Conservation (phyloP, 2,329 filamentous ascomycete species). For the Pleochaeta shiraiana region DNA sequence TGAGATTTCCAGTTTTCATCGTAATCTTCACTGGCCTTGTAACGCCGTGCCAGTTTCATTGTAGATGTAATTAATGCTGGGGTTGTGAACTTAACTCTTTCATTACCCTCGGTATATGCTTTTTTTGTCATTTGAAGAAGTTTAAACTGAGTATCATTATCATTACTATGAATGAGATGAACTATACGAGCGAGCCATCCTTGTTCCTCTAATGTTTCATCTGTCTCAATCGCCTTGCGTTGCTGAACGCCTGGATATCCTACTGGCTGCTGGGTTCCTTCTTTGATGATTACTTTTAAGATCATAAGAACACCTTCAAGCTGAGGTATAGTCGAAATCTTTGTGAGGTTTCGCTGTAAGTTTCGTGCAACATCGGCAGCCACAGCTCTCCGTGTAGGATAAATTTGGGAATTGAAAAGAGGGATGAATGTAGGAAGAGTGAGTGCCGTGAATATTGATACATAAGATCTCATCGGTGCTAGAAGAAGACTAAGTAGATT, state of each 20-base stretch:
- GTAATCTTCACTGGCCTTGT: conserved; percentile 79
- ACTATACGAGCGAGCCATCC: conserved; percentile 88
- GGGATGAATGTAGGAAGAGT: conserved; percentile 83
- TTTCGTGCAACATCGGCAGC: conserved; percentile 71
- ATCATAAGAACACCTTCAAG: conserved; percentile 78
- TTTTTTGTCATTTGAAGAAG: conserved; percentile 74
- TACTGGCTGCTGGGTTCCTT: conserved; percentile 64
- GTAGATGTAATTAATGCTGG: conserved; percentile 78
- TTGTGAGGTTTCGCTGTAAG: conserved; percentile 62
- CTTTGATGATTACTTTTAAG: conserved; percentile 77
- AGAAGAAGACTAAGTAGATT: conserved; percentile 80
- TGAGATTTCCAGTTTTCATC: conserved; percentile 53
- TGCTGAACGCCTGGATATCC: conserved; percentile 69
- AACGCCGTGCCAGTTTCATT: conserved; percentile 69
- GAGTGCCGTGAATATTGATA: conserved; percentile 89
- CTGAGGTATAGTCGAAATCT: conserved; percentile 55
- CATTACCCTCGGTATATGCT: conserved; percentile 76
- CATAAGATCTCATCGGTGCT: conserved; percentile 72
- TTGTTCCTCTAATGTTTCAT: conserved; percentile 96
- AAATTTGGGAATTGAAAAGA: conserved; percentile 76
- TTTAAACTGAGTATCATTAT: conserved; percentile 90
- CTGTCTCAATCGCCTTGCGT: conserved; percentile 62
- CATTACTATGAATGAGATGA: conserved; percentile 59
- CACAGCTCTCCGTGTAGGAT: conserved; percentile 74
- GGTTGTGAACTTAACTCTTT: conserved; percentile 88